A percentile compares a stretch with the other conserved stretches of the same genome.
phyloP scores from a whole-genome alignment of 768 basidiomycete species.

The Amanita subjunquillea region DNA sequence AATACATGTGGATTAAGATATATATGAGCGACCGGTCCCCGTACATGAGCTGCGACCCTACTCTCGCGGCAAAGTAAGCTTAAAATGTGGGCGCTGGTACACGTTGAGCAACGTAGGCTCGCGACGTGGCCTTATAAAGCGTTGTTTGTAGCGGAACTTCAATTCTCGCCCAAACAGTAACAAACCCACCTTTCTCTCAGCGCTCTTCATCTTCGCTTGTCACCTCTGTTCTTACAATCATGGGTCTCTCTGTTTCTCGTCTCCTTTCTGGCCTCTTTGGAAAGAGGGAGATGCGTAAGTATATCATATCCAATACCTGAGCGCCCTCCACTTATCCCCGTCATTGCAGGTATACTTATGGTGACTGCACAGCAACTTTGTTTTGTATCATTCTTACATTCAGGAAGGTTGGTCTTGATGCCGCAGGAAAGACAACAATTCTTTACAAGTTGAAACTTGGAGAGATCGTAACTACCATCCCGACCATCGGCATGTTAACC shows the following conservation, averaged over 20 bases:
- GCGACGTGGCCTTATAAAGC: slow-evolving; percentile 6
- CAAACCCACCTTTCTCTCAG: slow-evolving; percentile 15
- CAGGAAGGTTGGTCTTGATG: slow-evolving; percentile 91
- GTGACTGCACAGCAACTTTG: slow-evolving; percentile 28
- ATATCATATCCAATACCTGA: slow-evolving; percentile 13
- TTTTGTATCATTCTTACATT: slow-evolving; percentile 9
- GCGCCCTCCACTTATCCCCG: slow-evolving; percentile 19
- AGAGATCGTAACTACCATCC: slow-evolving; percentile 99
- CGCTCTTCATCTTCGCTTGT: too few relatives aligned
- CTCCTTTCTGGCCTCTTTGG: slow-evolving; percentile 83
- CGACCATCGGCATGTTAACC: slow-evolving; percentile 82
- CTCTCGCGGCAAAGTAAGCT: neutral
- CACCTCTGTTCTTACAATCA: slow-evolving; percentile 30
- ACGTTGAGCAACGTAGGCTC: slow-evolving; percentile 7
- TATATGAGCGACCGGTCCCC: too few relatives aligned
- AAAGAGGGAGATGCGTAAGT: slow-evolving; percentile 99
- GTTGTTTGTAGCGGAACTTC: slow-evolving; percentile 30
- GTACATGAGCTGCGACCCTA: neutral
- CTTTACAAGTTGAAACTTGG: slow-evolving; percentile 99
- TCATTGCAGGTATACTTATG: slow-evolving; percentile 85
- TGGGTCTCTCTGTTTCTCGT: slow-evolving; percentile 73
- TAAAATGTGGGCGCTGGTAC: neutral
- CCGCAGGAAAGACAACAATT: slow-evolving; percentile 97
- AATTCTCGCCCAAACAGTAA: slow-evolving; percentile 34
- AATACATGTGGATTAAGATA: neutral